Base-by-base conservation (phyloP, 2,329 filamentous ascomycete genomes). In the Lachnellula cervina region DNA sequence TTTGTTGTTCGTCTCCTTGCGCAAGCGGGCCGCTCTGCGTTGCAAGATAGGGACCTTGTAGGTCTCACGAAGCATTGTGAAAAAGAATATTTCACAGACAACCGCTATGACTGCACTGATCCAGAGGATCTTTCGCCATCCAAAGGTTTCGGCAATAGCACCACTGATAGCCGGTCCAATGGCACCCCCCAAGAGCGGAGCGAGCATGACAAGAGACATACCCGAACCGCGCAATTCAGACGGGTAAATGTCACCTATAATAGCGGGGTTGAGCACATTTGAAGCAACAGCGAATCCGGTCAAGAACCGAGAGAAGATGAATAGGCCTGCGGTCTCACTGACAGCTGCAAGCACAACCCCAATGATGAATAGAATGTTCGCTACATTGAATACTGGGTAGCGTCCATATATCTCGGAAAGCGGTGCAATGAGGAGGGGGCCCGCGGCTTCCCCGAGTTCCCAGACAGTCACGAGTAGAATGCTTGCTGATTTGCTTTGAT, bases 41-140 rank as follows among this genome's bases (percentile, higher is more conserved):
- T 74, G 68, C 43, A 86, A 68, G 46, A 86, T 82, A 1, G 75
- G 70, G 42, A 82, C 74, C 63, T 78, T 79, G 68, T 86, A 87
- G 13, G 84, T 87, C 70, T 87, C 84, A 5, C 75, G 70, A 63
- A 59, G 76, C 69, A 76, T 73, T 14, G 70, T 28, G n/a, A 73
- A n/a, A 0, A 72, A 65, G 5, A 78, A 55, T 81, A 42, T 73
- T 73, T 44, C 76, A 75, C 56, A 79, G 0, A 66, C 60, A 9
- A 71, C 73, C 50, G 69, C 35, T 52, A 64, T 0, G 21, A 76
- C 76, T 11, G 75, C 69, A 25, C 77, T 69, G 13, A 78, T 68
- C 74, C 75, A 80, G 40, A 80, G 77, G 4, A 77, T 71, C 74
- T 77, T 81, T 35, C 79, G 66, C 80, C 80, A 82, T 3, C 76